A percentile compares a stretch with the other conserved stretches of the same genome.
Conservation (phyloP, 495 filamentous ascomycete genomes). For the Hypoxylon intermedium region DNA sequence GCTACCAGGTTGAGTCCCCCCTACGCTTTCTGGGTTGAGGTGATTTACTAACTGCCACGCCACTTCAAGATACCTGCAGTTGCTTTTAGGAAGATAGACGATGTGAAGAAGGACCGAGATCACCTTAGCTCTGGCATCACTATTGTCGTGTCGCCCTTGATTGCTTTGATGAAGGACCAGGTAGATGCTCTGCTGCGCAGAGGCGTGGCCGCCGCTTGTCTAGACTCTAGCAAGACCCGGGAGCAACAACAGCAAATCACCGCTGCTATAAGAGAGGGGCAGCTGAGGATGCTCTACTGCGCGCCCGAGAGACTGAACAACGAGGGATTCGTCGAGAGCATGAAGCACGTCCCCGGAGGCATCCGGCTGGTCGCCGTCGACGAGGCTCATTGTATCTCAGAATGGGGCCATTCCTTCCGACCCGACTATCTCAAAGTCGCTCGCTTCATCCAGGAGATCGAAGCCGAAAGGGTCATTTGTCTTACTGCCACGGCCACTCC, state of each 20-base stretch:
- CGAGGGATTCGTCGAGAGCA: conserved; percentile 61
- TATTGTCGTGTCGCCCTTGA: conserved; percentile 62
- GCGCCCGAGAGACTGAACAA: conserved; percentile 66
- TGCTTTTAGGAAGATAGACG: conserved; percentile 58
- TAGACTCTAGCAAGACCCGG: conserved; percentile 61
- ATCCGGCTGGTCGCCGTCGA: conserved; percentile 65
- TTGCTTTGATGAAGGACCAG: conserved; percentile 67
- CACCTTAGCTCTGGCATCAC: conserved; percentile 52
- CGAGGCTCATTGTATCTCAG: conserved; percentile 67
- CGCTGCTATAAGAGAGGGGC: conserved; percentile 50
- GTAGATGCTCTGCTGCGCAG: conserved; percentile 58
- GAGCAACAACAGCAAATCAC: conserved; percentile 55
- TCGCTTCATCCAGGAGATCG: conserved; percentile 62
- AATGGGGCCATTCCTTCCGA: conserved; percentile 67
- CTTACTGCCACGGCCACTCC: conserved; percentile 66
- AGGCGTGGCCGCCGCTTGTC: conserved; percentile 57
- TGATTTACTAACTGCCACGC: neutral
- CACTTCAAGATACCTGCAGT: conserved; percentile 60
- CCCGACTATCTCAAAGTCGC: conserved; percentile 67
- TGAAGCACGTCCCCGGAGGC: conserved; percentile 58
- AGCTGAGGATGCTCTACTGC: conserved; percentile 62
- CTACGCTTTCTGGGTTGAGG: neutral
- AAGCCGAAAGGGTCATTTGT: conserved; percentile 64
- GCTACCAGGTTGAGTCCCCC: conserved; percentile 50
- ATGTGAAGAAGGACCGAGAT: conserved; percentile 24